Base-by-base conservation (phyloP, 257 asterid genomes). In the Solanum megistacrolobum region DNA sequence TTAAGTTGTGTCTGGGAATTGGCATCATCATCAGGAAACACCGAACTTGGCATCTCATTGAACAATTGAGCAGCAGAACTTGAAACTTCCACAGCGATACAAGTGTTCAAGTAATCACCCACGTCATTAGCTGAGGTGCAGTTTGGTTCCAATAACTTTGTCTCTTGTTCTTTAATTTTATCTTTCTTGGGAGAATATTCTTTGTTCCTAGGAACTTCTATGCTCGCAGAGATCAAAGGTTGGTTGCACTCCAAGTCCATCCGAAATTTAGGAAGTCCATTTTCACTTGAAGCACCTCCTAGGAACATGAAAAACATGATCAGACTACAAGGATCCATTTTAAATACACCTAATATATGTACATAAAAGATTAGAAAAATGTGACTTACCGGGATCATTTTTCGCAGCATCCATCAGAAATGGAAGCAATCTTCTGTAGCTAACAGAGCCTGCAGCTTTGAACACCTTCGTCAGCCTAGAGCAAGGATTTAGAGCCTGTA, bases 381-480 rank as follows among this genome's bases (percentile, higher is more conserved):
- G 76, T 25, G n/a, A 91, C 89, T 88, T 88, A 92, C 92, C 73
- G 3, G 92, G 43, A 89, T 86, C 90, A 48, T 87, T 43, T 46
- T 91, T 92, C 25, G 95, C 94, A 87, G 92, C 93, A 86, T 92
- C 94, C 92, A 92, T 92, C 91, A 96, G 95, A 91, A 88, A 93
- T 7, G 99, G 99, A 81, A 95, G 96, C 88, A 95, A 76, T 89
- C 96, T 92, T 91, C 94, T 93, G 91, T 94, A 95, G 92, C 98
- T 92, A 88, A 92, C 89, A 35, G 98, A 94, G 89, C 92, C 88
- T 85, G 92, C 88, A 86, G 94, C 85, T 88, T 92, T 93, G 87
- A 92, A 92, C 88, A 94, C 92, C 91, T 93, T 94, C 12, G 21
- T 71, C 87, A 86, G 81, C 46, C 90, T 94, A 52, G 97, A 93